A percentile compares a stretch with the other conserved stretches of the same genome.
These are phyloP conservation scores for Lactarius evosmus DNA, from an alignment of 768 basidiomycete species.

Conservation along the genomic window DNA sequence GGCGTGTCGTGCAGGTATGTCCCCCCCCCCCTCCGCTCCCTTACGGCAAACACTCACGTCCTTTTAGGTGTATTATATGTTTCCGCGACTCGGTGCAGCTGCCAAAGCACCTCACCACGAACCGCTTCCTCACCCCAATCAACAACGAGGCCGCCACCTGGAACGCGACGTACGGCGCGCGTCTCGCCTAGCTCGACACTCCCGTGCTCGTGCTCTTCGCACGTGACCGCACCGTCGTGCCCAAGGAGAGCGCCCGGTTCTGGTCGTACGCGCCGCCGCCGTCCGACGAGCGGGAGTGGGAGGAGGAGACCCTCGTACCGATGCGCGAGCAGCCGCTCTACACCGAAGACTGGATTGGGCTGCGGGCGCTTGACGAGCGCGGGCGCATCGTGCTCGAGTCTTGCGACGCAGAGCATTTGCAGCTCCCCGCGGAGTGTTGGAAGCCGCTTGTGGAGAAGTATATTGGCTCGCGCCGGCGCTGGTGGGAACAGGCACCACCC, in stretches of 20 bases:
- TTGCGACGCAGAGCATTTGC: slow-evolving; percentile 79
- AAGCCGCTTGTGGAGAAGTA: slow-evolving; percentile 34
- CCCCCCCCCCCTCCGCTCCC: not conserved
- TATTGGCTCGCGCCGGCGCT: slow-evolving; percentile 26
- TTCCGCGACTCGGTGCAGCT: slow-evolving; percentile 70
- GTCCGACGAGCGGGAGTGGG: slow-evolving; percentile 23
- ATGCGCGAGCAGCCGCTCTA: slow-evolving; percentile 76
- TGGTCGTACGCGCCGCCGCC: slow-evolving; percentile 56
- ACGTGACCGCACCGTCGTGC: slow-evolving; percentile 72
- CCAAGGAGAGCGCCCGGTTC: slow-evolving; percentile 86
- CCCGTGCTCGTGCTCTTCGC: slow-evolving; percentile 74
- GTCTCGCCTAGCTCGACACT: slow-evolving; percentile 58
- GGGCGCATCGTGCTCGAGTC: slow-evolving; percentile 55
- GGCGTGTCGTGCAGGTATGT: slow-evolving; percentile 65
- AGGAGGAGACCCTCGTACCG: slow-evolving; percentile 49
- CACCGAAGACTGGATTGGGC: slow-evolving; percentile 76
- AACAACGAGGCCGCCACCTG: slow-evolving; percentile 67
- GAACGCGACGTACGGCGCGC: slow-evolving; percentile 58
- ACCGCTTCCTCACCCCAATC: slow-evolving; percentile 67
- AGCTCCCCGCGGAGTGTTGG: slow-evolving; percentile 43
- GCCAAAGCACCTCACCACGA: slow-evolving; percentile 53
- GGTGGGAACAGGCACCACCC: not conserved
- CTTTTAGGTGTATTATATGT: slow-evolving; percentile 92
- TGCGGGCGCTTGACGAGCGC: slow-evolving; percentile 64
- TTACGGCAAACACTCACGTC: too few relatives aligned